Percentiles rank a stretch among this genome's conserved stretches.
phyloP scores from a whole-genome alignment of 768 basidiomycete genomes.

The Ephemerocybe angulata region DNA sequence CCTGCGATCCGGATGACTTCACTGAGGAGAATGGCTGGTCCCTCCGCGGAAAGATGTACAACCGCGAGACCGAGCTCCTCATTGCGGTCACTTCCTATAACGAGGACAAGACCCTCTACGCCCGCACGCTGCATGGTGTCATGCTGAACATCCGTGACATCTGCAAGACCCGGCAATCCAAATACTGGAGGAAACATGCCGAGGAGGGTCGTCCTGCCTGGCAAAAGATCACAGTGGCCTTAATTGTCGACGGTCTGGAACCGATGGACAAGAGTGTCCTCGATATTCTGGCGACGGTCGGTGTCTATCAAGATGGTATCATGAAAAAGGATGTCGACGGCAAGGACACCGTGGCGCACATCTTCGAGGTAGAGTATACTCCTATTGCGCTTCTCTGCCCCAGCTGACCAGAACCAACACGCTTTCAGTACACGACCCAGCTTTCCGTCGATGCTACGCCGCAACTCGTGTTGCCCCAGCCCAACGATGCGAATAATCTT shows the following conservation, averaged over 20 bases:
- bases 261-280: slow-evolving; percentile 94
- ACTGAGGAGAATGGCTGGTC: slow-evolving; percentile 76
- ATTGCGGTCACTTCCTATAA: slow-evolving; percentile 95
- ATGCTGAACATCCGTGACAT: slow-evolving; percentile 99
- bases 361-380: slow-evolving; percentile 71
- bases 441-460: slow-evolving; percentile 90
- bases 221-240: slow-evolving; percentile 87
- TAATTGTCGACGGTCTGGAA: slow-evolving; percentile 91
- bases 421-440: slow-evolving; percentile 86
- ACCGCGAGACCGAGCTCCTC: slow-evolving; percentile 86
- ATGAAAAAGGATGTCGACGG: slow-evolving; percentile 92
- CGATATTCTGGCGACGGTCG: slow-evolving; percentile 84
- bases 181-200: slow-evolving; percentile 81
- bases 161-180: slow-evolving; percentile 92
- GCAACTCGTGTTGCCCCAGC: slow-evolving; percentile 85
- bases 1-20: slow-evolving; percentile 89
- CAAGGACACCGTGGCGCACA: slow-evolving; percentile 88
- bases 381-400: not conserved
- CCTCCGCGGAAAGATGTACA: slow-evolving; percentile 78
- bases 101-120: slow-evolving; percentile 89
- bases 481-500: slow-evolving; percentile 86
- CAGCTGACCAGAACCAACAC: not conserved
- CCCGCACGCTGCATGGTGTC: slow-evolving; percentile 89
- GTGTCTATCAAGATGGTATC: slow-evolving; percentile 91
- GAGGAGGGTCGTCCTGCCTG: slow-evolving; percentile 84